Evolutionary conservation across 345 rosid species (phyloP), one percentile per base, ranked within the genome.

Genomic region (Linum tenue): DNA sequence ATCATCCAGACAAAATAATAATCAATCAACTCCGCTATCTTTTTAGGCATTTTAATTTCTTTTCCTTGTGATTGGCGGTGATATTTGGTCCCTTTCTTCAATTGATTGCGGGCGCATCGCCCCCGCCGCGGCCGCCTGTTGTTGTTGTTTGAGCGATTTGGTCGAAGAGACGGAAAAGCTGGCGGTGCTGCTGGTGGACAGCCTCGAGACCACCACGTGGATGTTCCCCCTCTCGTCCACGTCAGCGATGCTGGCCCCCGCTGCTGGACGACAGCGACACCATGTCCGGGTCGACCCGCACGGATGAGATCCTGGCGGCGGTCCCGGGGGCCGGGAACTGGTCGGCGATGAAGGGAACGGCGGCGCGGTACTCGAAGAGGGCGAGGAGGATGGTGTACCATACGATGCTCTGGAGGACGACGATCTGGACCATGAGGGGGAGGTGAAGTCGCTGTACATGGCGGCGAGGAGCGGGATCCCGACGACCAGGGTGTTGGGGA

Each of bases 271-370:
- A 85, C 61, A 89, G 78, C 11, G 96, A 87, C 60, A 89, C 73
- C 31, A 89, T 91, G 35, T 87, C 94, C 3, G 94, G 84, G 42
- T 89, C 96, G 38, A 89, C 94, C 22, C 82, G 73, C 68, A 89
- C 87, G 15, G 91, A 85, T 65, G 89, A 82, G 22, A 89, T 89
- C 37, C 91, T 86, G 4, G 82, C 94, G 0, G 89, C 96, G 0
- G 94, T 87, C 63, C 82, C 96, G 0, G 96, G 94, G 72, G 87
- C 96, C 0, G 96, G 96, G 74, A 89, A 89, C 67, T 89, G 94
- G 37, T 89, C 96, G 53, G 79, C 73, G 77, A 89, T 86, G 22
- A 89, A 78, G 53, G 82, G 78, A 81, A 72, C 83, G 1, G 96
- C 94, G 1, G 94, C 96, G 55, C 96, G 71, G 62, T 86, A 89